A percentile compares a stretch with the other conserved stretches of the same genome.
Evolutionary conservation across 257 asterid genomes (phyloP).

Genomic region (Fraxinus anomala): DNA sequence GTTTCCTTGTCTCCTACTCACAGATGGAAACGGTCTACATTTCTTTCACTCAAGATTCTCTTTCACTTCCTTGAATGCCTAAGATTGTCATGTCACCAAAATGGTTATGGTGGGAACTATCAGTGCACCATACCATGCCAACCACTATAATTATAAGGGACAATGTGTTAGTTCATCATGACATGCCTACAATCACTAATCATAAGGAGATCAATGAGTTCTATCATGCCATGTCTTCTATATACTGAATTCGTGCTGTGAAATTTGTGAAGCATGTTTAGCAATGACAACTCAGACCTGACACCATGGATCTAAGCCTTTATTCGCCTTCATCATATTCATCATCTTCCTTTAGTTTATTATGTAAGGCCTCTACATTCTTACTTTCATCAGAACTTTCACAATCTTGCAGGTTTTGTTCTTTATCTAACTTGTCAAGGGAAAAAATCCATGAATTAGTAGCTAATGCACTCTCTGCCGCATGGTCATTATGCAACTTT

Average conservation of each 20-base stretch:
- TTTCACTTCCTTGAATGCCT: conserved; percentile 44
- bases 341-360: conserved; percentile 63
- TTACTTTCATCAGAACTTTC: conserved; percentile 77
- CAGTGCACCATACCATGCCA: conserved; percentile 37
- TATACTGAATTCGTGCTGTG: conserved; percentile 72
- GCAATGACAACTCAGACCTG: conserved; percentile 18
- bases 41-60: conserved; percentile 51
- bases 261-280: conserved; percentile 83
- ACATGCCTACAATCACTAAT: conserved; percentile 63
- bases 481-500: conserved; percentile 21
- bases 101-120: conserved; percentile 56
- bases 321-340: conserved; percentile 55
- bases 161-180: conserved; percentile 65
- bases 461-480: conserved; percentile 31
- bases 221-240: conserved; percentile 76
- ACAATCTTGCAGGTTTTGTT: conserved; percentile 89
- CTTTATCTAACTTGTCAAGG: conserved; percentile 39
- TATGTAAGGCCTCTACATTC: conserved; percentile 84
- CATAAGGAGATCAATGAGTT: conserved; percentile 64
- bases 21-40: conserved; percentile 64
- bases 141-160: conserved; percentile 36
- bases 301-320: conserved; percentile 57
- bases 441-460: conserved; percentile 44
- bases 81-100: conserved; percentile 59
- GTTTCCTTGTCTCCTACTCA: conserved; percentile 64